These are phyloP conservation scores for Cyberlindnera sargentensis DNA, from an alignment of 805 yeast species.

Conservation along the genomic window DNA sequence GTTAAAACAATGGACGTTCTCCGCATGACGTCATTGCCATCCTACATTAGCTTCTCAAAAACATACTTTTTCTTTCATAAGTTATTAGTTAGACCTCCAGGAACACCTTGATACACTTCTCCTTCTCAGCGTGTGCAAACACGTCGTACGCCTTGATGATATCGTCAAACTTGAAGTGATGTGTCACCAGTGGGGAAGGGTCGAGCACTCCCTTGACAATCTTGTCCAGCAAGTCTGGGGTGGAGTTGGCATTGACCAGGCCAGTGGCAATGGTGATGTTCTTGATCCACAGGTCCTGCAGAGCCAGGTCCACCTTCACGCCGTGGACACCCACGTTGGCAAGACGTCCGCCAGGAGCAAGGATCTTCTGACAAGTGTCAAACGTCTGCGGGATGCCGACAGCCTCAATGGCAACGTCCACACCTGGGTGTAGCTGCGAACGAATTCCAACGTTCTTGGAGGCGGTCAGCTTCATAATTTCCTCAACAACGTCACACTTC, in stretches of 20 bases:
- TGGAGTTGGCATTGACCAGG: slow-evolving; percentile 41
- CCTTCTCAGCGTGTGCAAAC: slow-evolving; percentile 45
- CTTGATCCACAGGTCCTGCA: slow-evolving; percentile 40
- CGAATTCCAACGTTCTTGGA: slow-evolving; percentile 17
- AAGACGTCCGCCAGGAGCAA: slow-evolving; percentile 53
- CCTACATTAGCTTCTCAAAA: no score
- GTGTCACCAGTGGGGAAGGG: slow-evolving; percentile 50
- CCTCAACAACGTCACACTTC: slow-evolving; percentile 34
- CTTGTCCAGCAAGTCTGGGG: slow-evolving; percentile 30
- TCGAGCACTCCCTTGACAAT: slow-evolving; percentile 29
- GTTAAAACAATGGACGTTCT: no score
- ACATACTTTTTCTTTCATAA: no score
- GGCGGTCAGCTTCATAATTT: slow-evolving; percentile 27
- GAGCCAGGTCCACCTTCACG: slow-evolving; percentile 31
- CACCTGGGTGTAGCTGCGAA: slow-evolving; percentile 34
- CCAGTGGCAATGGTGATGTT: slow-evolving; percentile 41
- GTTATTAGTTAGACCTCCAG: slow-evolving; percentile 9
- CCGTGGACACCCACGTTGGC: slow-evolving; percentile 61
- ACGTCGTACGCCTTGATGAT: slow-evolving; percentile 55
- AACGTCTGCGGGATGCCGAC: slow-evolving; percentile 61
- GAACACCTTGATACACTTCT: slow-evolving; percentile 46
- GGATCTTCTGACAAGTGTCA: slow-evolving; percentile 47
- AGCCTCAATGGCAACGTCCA: slow-evolving; percentile 57
- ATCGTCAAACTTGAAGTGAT: slow-evolving; percentile 47
- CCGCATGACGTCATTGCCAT: no score